Evolutionary conservation across 108 stramenopile species (phyloP).

Genomic region (Pseudonitzschia multiseries): DNA sequence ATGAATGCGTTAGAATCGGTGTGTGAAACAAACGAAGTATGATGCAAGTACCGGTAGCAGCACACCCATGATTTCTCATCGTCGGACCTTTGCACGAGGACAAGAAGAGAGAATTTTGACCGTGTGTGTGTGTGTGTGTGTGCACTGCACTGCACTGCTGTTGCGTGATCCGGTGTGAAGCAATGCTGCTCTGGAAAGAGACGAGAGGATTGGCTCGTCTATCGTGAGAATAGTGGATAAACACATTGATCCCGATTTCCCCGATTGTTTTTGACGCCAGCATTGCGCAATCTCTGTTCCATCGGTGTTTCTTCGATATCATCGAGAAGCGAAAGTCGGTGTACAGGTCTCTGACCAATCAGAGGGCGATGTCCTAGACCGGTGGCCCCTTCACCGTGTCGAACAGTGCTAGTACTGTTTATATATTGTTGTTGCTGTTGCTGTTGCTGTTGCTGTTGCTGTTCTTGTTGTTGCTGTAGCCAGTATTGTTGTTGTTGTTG

Average conservation of each 20-base stretch:
- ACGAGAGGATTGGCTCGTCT: too few species aligned
- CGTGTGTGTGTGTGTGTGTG: too few species aligned
- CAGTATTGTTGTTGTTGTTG: constrained; percentile 4
- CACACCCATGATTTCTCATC: too few species aligned
- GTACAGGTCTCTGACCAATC: not conserved
- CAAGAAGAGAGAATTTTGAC: not conserved
- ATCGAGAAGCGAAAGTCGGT: constrained; percentile 34
- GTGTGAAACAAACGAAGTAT: too few species aligned
- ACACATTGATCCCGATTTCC: not conserved
- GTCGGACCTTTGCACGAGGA: not conserved
- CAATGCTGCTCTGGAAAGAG: too few species aligned
- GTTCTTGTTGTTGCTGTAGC: not conserved
- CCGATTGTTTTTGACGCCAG: not conserved
- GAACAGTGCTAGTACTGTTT: not conserved
- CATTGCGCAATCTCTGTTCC: constrained; percentile 34
- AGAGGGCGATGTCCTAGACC: not conserved
- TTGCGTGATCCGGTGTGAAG: not conserved
- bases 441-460: not conserved
- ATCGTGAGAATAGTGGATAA: too few species aligned
- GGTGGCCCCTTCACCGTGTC: not conserved
- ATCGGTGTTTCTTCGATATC: constrained; percentile 45
- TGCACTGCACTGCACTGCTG: too few species aligned
- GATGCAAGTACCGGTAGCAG: too few species aligned
- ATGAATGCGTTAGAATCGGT: too few species aligned
- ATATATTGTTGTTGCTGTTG: not conserved